These are phyloP conservation scores for Endotrypanum monterogeii DNA, from an alignment of 208 protist genomes.

Conservation along the genomic window DNA sequence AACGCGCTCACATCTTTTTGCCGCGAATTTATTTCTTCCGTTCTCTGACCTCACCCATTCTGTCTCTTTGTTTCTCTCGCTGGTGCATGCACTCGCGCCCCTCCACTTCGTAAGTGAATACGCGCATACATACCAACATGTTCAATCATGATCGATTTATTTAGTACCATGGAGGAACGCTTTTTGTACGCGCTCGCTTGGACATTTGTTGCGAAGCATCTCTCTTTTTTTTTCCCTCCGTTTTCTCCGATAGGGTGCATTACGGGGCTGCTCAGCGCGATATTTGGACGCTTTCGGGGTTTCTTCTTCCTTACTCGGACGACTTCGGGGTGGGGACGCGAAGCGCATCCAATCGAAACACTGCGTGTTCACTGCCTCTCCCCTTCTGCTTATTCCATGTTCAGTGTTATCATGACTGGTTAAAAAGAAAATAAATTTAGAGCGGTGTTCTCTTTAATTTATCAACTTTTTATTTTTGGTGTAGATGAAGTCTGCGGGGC, in stretches of 20 bases:
- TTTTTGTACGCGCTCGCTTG: background rate
- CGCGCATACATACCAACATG: background rate
- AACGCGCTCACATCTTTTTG: background rate
- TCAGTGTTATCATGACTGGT: background rate
- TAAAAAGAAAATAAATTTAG: too few species aligned
- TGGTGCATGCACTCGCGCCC: background rate
- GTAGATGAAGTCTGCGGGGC: constrained; percentile 12
- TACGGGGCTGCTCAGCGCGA: too few species aligned
- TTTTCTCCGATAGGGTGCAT: too few species aligned
- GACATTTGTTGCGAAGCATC: background rate
- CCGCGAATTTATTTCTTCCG: background rate
- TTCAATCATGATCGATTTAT: background rate
- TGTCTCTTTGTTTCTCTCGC: background rate
- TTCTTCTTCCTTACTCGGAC: too few species aligned
- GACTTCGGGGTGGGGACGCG: background rate
- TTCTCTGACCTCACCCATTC: background rate
- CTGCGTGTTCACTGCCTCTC: background rate
- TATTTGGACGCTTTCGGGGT: too few species aligned
- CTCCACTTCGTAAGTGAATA: background rate
- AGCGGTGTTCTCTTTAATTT: background rate
- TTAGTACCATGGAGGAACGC: background rate
- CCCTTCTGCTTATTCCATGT: background rate
- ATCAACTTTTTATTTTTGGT: background rate
- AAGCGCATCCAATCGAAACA: background rate
- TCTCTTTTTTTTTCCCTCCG: background rate